Base-by-base conservation (phyloP, 768 basidiomycete genomes). In the Kwoniella europaea region DNA sequence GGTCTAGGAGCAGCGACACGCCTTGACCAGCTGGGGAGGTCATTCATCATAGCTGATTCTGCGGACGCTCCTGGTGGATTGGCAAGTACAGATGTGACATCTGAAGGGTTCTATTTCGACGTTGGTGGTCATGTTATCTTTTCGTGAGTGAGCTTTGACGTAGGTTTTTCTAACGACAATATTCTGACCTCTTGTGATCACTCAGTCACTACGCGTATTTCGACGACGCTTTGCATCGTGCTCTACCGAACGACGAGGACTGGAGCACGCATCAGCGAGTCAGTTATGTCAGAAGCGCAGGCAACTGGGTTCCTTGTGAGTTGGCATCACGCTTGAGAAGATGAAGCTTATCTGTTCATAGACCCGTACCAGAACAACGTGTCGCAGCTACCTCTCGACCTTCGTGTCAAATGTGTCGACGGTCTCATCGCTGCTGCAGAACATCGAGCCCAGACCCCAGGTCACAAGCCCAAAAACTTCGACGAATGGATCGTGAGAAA, bases 71-170 rank as follows among this genome's bases (percentile, higher is more conserved):
- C 82, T 13, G 84, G 84, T 55, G 84, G 84, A 68, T 72, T 85
- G 22, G 84, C 84, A 18, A 77, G 79, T 43, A 85, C 84, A 3
- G 84, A 85, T 57, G 65, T 72, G 5, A 85, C 84, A 10, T 44
- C 60, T 4, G 83, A 85, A 68, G 84, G 84, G 24, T 85, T 85
- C 76, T 75, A 84, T 52, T 84, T 84, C 68, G 84, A 85, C 69
- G 82, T 83, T n/a, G 80, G 80, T 10, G 83, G 84, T 10, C 84
- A 85, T 75, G 84, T 85, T 63, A 85, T 85, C 70, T 85, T 85
- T 75, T 84, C 82, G 77, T 76, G 58, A 70, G 76, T 73, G 10
- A 4, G 6, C 12, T n/a, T 44, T 50, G 18, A 2, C 46, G 46
- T 24, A 15, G 16, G 7, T 13, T 12, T n/a, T 50, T 18, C 18